These are phyloP conservation scores for Buddleja alternifolia DNA, from an alignment of 257 asterid species.

Conservation along the genomic window DNA sequence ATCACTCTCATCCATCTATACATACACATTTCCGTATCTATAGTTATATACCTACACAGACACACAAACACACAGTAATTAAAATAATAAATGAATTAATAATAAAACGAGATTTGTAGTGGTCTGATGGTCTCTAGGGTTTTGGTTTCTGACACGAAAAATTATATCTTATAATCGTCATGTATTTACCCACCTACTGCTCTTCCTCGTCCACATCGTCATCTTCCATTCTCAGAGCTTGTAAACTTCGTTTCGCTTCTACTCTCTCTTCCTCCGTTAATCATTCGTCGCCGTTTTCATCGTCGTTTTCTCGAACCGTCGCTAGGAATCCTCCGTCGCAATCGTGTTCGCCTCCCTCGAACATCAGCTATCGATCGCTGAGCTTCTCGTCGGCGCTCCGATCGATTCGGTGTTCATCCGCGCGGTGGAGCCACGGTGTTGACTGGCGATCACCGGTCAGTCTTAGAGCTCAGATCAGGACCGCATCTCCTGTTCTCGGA, in stretches of 20 bases:
- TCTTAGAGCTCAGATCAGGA: slow-evolving; percentile 66
- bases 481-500: slow-evolving; percentile 51
- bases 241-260: slow-evolving; percentile 50
- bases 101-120: background rate
- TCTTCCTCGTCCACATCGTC: slow-evolving; percentile 47
- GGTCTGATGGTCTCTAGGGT: background rate
- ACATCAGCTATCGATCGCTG: slow-evolving; percentile 38
- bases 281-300: slow-evolving; percentile 23
- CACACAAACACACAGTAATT: background rate
- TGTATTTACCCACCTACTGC: slow-evolving; percentile 53
- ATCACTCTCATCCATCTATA: background rate
- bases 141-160: slow-evolving; percentile 20
- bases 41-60: background rate
- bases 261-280: slow-evolving; percentile 34
- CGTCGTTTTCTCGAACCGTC: slow-evolving; percentile 27
- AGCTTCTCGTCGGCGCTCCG: slow-evolving; percentile 43
- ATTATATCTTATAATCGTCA: slow-evolving; percentile 30
- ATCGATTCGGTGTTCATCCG: slow-evolving; percentile 37
- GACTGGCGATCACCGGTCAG: slow-evolving; percentile 50
- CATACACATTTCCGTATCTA: slow-evolving; percentile 20
- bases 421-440: slow-evolving; percentile 58
- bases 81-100: background rate
- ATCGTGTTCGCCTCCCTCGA: slow-evolving; percentile 29
- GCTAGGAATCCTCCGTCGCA: slow-evolving; percentile 14
- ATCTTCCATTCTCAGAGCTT: slow-evolving; percentile 48